phyloP scores from a whole-genome alignment of 352 stramenopile genomes.

The Phytophthora niederhauseri region DNA sequence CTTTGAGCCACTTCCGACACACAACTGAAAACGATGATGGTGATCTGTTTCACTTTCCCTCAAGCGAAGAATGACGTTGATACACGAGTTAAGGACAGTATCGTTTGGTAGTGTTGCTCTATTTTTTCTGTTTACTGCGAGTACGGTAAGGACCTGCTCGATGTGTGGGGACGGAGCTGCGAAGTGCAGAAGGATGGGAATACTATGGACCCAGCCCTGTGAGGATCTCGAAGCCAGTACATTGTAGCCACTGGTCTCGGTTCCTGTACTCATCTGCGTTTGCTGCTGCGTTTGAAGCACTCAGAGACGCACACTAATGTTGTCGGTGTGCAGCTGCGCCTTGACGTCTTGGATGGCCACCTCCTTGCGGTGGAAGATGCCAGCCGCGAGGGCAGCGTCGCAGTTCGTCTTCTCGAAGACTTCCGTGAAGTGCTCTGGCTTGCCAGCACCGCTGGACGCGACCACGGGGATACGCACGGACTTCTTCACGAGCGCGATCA shows the following conservation, averaged over 20 bases:
- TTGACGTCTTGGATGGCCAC: slow-evolving; percentile 97
- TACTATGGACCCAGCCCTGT: slow-evolving; percentile 8
- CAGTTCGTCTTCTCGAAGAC: slow-evolving; percentile 94
- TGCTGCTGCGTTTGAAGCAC: slow-evolving; percentile 14
- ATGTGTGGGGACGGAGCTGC: slow-evolving; percentile 20
- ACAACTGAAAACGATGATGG: slow-evolving; percentile 5
- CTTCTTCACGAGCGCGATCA: slow-evolving; percentile 74
- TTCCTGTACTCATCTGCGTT: slow-evolving; percentile 3
- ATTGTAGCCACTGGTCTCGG: slow-evolving; percentile 4
- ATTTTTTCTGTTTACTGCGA: slow-evolving; percentile 26
- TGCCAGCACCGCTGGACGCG: slow-evolving; percentile 96
- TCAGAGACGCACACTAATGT: slow-evolving; percentile 74
- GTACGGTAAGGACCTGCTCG: slow-evolving; percentile 10
- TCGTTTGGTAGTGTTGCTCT: slow-evolving; percentile 27
- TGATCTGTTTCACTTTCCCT: slow-evolving; percentile 39
- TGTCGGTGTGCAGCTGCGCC: slow-evolving; percentile 77
- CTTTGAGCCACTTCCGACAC: slow-evolving; percentile 14
- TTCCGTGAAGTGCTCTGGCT: slow-evolving; percentile 94
- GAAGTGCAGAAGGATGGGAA: slow-evolving; percentile 4
- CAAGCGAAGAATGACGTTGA: background rate
- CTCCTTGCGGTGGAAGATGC: slow-evolving; percentile 98
- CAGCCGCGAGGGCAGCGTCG: slow-evolving; percentile 96
- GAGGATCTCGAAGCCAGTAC: slow-evolving; percentile 2
- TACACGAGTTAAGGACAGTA: background rate
- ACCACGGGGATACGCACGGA: slow-evolving; percentile 97